Evolutionary conservation across 169 alveolate species (phyloP), one percentile per base, ranked within the genome.

Genomic region (Ichthyophthirius multifiliis): DNA sequence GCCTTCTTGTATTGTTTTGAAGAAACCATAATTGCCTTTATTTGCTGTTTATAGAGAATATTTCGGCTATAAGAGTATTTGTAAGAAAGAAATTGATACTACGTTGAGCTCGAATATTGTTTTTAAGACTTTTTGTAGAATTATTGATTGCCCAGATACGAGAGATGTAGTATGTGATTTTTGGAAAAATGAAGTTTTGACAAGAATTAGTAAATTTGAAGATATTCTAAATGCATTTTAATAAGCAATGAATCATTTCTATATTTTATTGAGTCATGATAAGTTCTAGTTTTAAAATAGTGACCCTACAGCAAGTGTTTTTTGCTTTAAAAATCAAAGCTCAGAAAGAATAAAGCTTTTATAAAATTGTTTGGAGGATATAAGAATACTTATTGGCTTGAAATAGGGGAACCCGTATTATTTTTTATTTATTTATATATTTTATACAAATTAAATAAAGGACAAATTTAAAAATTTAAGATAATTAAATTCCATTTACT

Each of bases 51-150:
- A 55, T 10, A 55, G 71, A 55, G 71, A 55, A 55, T 55, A 55
- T 10, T 55, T 55, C 18, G 71, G 71, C 5, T 55, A 27, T 27
- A 55, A 39, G 5, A 55, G 71, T 27, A 55, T 55, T 55, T 55
- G 71, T 23, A 55, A 55, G 39, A 55, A 55, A 27, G 71, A 55
- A 55, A 55, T 55, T 55, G 71, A 55, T 55, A 55, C 31, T 27
- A 23, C 3, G 13, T 55, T 55, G 31, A 39, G 27, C 31, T 20
- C 43, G 9, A 39, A 55, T 9, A 34, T 20, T 27, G 31, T 55
- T 2, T 55, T 55, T 55, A 55, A 55, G 39, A 55, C 71, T 15
- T 55, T 55, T 7, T 15, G 41, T 9, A 55, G 31, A 7, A 39
- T 55, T 6, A 7, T 55, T 20, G 71, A 55, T 7, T 55, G 71